A percentile compares a stretch with the other conserved stretches of the same genome.
Evolutionary conservation across 192 early-diverging fungal genomes (phyloP).

Genomic region (Linnemannia elongata): DNA sequence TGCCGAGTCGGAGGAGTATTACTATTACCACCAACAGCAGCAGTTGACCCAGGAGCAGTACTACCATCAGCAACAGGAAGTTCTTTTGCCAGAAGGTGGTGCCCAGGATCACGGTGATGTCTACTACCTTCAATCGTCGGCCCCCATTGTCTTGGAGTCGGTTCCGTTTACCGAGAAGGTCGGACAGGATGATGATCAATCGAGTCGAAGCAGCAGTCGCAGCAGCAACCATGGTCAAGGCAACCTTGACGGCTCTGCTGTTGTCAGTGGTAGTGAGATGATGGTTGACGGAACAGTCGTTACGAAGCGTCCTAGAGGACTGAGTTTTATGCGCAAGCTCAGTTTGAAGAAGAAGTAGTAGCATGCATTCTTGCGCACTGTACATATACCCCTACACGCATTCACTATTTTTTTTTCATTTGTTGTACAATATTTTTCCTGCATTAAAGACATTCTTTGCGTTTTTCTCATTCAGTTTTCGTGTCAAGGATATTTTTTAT

Average conservation of each 20-base stretch:
- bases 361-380: neutral
- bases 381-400: constrained; percentile 9
- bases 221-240: neutral
- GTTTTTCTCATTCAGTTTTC: no score
- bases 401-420: constrained; percentile 1
- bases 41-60: neutral
- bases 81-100: neutral
- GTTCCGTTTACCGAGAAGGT: neutral
- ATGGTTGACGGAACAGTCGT: neutral
- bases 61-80: constrained; percentile 13
- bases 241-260: neutral
- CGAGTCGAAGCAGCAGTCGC: neutral
- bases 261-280: neutral
- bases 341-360: constrained; percentile 30
- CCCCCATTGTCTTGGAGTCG: neutral
- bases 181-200: neutral
- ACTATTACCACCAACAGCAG: neutral
- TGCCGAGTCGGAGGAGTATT: neutral
- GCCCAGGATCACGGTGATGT: neutral
- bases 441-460: no score
- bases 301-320: constrained; percentile 11
- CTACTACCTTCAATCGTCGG: neutral
- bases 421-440: constrained; percentile 1
- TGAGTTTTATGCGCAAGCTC: constrained; percentile 35
- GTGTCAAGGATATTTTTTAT: no score